Conservation (phyloP, 768 basidiomycete genomes). For the Pleurotus citrinopileatus region DNA sequence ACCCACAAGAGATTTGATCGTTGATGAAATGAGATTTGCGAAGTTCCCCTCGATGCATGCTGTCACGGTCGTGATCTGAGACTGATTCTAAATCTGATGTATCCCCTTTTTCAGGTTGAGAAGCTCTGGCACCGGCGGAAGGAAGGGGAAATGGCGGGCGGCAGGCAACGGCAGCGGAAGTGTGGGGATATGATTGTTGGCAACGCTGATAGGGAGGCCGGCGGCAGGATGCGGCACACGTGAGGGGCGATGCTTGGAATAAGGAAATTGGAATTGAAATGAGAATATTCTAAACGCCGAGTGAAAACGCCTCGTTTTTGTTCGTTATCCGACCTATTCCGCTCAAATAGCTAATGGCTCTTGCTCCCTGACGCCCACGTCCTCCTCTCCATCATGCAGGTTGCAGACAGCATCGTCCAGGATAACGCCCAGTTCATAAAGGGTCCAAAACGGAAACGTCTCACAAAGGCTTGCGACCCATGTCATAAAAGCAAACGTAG, state of each 20-base stretch:
- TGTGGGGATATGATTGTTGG: slow-evolving; percentile 7
- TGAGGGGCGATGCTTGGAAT: background rate
- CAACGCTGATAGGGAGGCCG: slow-evolving; percentile 10
- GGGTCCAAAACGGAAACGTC: slow-evolving; percentile 52
- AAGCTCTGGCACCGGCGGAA: slow-evolving; percentile 6
- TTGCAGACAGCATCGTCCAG: slow-evolving; percentile 20
- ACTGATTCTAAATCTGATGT: background rate
- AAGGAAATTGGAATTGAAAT: background rate
- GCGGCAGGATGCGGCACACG: slow-evolving; percentile 11
- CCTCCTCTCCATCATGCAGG: slow-evolving; percentile 9
- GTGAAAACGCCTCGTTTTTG: slow-evolving; percentile 12
- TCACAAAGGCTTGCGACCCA: slow-evolving; percentile 72
- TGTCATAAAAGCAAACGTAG: slow-evolving; percentile 85
- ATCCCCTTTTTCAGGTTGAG: background rate
- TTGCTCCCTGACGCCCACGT: slow-evolving; percentile 6
- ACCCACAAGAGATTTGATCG: slow-evolving; percentile 1
- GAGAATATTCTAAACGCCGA: slow-evolving; percentile 9
- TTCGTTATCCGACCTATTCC: slow-evolving; percentile 10
- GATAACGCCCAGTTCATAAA: slow-evolving; percentile 37
- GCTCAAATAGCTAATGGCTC: slow-evolving; percentile 8
- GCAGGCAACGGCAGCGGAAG: background rate
- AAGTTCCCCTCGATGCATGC: no score
- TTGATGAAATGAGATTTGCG: background rate
- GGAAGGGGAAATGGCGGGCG: no score
- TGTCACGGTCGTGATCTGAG: no score